Percentiles rank a stretch among this genome's conserved stretches.
Evolutionary conservation across 225 moss, liverwort and hornwort species (phyloP).

Genomic region (Anthoceros angustus): DNA sequence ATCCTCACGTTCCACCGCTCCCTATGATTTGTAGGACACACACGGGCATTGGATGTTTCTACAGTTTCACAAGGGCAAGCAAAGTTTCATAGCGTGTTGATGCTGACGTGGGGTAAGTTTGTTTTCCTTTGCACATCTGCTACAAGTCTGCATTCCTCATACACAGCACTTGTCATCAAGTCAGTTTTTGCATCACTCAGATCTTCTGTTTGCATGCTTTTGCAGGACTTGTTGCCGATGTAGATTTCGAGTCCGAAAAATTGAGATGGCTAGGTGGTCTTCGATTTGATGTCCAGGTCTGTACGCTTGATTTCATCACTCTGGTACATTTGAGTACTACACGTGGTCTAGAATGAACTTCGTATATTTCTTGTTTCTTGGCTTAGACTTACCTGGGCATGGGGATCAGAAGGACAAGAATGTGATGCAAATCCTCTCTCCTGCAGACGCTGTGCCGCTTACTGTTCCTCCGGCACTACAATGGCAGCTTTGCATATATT

Average conservation of each 20-base stretch:
- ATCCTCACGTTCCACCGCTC: neutral
- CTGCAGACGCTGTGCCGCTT: slow-evolving; percentile 60
- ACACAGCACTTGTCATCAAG: neutral
- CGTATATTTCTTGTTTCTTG: neutral
- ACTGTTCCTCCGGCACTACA: slow-evolving; percentile 55
- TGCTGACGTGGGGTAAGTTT: slow-evolving; percentile 82
- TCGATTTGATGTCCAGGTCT: slow-evolving; percentile 77
- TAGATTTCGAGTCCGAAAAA: slow-evolving; percentile 86
- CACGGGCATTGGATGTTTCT: slow-evolving; percentile 66
- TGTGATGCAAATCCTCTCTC: neutral
- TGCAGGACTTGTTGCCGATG: slow-evolving; percentile 70
- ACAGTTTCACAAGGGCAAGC: slow-evolving; percentile 57
- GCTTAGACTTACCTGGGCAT: neutral
- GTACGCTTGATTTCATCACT: neutral
- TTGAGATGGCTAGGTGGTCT: slow-evolving; percentile 61
- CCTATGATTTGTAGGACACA: slow-evolving; percentile 30
- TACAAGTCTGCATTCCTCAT: neutral
- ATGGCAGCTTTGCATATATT: slow-evolving; percentile 60
- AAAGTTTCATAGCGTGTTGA: slow-evolving; percentile 71
- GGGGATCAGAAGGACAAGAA: neutral
- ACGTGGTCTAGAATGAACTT: neutral
- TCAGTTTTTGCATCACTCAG: neutral
- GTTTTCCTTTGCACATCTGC: neutral
- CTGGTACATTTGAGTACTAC: neutral
- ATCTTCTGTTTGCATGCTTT: neutral